A percentile compares a stretch with the other conserved stretches of the same genome.
phyloP scores from a whole-genome alignment of 1,284 basidiomycete genomes.

The Puccinia brachypodii region DNA sequence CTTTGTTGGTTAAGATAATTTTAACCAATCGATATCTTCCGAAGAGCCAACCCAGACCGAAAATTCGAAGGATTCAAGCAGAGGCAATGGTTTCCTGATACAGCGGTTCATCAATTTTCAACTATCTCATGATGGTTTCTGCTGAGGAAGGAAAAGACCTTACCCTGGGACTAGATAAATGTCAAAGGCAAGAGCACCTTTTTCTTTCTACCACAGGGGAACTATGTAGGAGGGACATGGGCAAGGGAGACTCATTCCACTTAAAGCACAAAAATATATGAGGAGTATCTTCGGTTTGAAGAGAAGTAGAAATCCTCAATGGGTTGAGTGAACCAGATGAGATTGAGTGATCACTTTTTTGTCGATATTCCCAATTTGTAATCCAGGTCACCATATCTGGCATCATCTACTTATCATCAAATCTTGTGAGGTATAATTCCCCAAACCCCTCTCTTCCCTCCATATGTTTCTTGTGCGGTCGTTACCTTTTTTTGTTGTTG shows the following conservation, averaged over 20 bases:
- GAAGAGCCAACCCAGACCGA: not conserved
- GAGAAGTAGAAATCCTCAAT: not conserved
- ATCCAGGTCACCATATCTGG: conserved; percentile 1
- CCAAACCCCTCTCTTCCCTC: not conserved
- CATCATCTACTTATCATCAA: not conserved
- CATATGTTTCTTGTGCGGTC: not conserved
- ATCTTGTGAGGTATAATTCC: not conserved
- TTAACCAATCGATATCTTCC: not conserved
- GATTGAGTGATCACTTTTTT: not conserved
- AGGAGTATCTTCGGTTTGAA: not conserved
- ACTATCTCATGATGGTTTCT: not conserved
- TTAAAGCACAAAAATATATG: not conserved
- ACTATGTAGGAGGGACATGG: not conserved
- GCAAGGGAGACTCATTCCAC: not conserved
- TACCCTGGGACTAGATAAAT: not conserved
- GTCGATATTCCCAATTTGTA: conserved; percentile 3
- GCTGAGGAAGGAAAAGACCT: not conserved
- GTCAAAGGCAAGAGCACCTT: not conserved
- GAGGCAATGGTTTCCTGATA: too few species aligned
- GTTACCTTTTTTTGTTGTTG: not conserved
- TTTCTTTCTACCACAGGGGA: not conserved
- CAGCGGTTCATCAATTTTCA: not conserved
- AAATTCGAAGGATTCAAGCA: not conserved
- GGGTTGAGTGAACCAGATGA: not conserved
- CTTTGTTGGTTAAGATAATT: not conserved